Percentiles rank a stretch among this genome's conserved stretches.
Evolutionary conservation across 169 alveolate genomes (phyloP).

Genomic region (Plasmodium coatneyi): DNA sequence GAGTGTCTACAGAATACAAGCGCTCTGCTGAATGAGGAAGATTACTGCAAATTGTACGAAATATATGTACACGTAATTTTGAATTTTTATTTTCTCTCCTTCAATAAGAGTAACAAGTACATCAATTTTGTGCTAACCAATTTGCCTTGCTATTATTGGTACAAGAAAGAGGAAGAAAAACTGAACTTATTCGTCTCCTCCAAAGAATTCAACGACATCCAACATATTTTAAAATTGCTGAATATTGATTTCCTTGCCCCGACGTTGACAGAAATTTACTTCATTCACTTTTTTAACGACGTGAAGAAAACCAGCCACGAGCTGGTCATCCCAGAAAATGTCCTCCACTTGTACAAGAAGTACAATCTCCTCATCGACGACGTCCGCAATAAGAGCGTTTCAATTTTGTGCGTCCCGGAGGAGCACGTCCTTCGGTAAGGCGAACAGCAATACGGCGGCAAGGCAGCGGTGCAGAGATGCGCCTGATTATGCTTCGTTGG

Average conservation of each 20-base stretch:
- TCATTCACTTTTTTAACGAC: conserved; percentile 71
- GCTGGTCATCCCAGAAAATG: conserved; percentile 32
- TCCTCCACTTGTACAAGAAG: conserved; percentile 44
- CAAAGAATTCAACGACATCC: conserved; percentile 29
- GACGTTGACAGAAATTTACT: conserved; percentile 70
- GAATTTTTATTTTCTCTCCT: conserved; percentile 74
- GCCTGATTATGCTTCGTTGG: background rate
- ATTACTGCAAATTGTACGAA: conserved; percentile 72
- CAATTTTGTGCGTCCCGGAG: conserved; percentile 65
- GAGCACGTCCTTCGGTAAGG: conserved; percentile 63
- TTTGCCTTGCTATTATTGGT: conserved; percentile 75
- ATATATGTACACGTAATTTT: conserved; percentile 67
- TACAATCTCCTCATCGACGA: conserved; percentile 67
- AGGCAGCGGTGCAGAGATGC: background rate
- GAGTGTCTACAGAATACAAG: conserved; percentile 31
- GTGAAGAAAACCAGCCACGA: conserved; percentile 16
- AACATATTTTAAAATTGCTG: conserved; percentile 36
- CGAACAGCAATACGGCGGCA: background rate
- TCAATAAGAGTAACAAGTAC: conserved; percentile 73
- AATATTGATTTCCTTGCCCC: conserved; percentile 69
- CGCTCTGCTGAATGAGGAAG: conserved; percentile 24
- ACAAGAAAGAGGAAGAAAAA: conserved; percentile 75
- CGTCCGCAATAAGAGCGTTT: conserved; percentile 27
- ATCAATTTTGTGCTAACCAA: conserved; percentile 61
- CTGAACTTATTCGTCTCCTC: conserved; percentile 56